A percentile compares a stretch with the other conserved stretches of the same genome.
Conservation (phyloP, 495 filamentous ascomycete species). For the Aspergillus bridgeri region DNA sequence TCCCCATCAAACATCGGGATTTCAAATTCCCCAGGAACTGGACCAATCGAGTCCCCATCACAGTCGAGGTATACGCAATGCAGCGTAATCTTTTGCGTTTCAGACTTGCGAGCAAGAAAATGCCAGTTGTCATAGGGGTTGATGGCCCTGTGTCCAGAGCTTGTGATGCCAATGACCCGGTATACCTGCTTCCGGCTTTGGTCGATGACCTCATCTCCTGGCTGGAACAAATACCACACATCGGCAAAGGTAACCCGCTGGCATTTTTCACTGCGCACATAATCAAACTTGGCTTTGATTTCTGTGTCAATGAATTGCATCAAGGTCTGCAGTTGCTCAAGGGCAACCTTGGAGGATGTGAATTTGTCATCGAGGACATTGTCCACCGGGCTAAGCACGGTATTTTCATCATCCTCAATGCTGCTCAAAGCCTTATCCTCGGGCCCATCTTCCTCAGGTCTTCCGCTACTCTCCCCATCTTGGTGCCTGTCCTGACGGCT, state of each 20-base stretch:
- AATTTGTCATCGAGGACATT: background rate
- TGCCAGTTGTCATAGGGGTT: too few species aligned
- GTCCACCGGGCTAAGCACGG: too few species aligned
- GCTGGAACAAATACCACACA: constrained; percentile 40
- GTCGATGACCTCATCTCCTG: constrained; percentile 28
- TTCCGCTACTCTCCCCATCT: too few species aligned
- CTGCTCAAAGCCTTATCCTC: background rate
- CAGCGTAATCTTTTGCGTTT: too few species aligned
- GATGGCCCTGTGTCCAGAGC: constrained; percentile 15
- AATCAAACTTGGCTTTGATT: background rate
- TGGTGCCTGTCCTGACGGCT: too few species aligned
- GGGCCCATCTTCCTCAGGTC: background rate
- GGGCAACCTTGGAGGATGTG: background rate
- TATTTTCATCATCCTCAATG: too few species aligned
- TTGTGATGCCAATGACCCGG: constrained; percentile 21
- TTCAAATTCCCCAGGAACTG: constrained; percentile 24
- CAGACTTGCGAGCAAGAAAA: too few species aligned
- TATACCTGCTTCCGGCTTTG: constrained; percentile 23
- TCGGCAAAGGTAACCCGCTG: constrained; percentile 34
- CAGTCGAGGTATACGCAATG: constrained; percentile 43
- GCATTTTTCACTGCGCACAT: background rate
- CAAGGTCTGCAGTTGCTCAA: background rate
- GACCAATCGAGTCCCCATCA: constrained; percentile 40
- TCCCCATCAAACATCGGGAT: constrained; percentile 35
- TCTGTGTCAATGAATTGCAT: constrained; percentile 2